Evolutionary conservation across 2,329 filamentous ascomycete species (phyloP), one percentile per base, ranked within the genome.

Genomic region (Fusarium sp.): DNA sequence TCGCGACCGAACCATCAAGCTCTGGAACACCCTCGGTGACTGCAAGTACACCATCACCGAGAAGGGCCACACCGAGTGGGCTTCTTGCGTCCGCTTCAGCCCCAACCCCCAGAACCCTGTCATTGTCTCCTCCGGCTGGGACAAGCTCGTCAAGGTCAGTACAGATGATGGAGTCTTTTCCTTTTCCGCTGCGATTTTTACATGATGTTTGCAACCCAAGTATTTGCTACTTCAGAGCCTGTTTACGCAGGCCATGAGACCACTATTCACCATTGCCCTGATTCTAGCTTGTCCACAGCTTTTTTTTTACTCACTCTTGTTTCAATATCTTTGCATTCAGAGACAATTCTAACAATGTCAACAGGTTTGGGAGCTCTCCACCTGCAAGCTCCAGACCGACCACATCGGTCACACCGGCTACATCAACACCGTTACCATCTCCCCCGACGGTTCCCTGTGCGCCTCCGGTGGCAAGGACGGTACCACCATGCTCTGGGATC

Each of bases 161-260:
- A 49, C 50, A 54, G 5, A 41, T 25, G 26, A 52, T 19, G 3
- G 22, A 15, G 8, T 24, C 10, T 6, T 31, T 45, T 22, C 38
- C n/a, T 31, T 45, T 22, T 42, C n/a, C 22, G 36, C 26, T 12
- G 15, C 31, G 4, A n/a, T 50, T 57, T 60, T 19, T 12, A 88
- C 79, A 95, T 93, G 94, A 98, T 98, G 94, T 86, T 90, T 91
- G 87, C 88, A 91, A 88, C 80, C 78, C 84, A 93, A 92, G 93
- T 98, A 98, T 98, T 98, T 98, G 95, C 95, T 98, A 98, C 95
- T 99, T 98, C 94, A 97, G 95, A 99, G 93, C 92, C 88, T 78
- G 79, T 78, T 76, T 83, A 81, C 40, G 41, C 80, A 80, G 87
- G 93, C 92, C 81, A 97, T 98, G 95, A 99, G 94, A 99, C 92